Percentiles rank a stretch among this genome's conserved stretches.
Conservation (phyloP, 139 green algal genomes). For the Asterochloris sp. region DNA sequence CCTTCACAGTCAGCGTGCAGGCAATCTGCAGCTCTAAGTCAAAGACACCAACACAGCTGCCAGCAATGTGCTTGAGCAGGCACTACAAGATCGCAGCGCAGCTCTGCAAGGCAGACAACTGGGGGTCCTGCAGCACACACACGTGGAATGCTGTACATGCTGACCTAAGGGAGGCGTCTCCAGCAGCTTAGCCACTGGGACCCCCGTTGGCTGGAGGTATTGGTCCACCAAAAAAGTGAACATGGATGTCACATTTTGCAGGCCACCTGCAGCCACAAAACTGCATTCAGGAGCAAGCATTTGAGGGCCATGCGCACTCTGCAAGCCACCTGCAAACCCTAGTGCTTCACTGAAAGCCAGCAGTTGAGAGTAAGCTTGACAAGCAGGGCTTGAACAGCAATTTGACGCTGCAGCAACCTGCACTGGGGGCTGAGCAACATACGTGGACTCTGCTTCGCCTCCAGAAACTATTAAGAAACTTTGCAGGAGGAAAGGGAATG, state of each 20-base stretch:
- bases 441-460: no score
- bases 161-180: conserved; percentile 81
- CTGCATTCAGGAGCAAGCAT: conserved; percentile 87
- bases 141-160: neutral
- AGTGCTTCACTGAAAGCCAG: no score
- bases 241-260: conserved; percentile 83
- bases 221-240: conserved; percentile 81
- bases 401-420: no score
- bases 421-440: no score
- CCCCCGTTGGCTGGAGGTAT: conserved; percentile 43
- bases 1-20: no score
- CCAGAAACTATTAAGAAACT: no score
- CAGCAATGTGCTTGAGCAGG: neutral
- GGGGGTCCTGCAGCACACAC: neutral
- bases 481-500: no score
- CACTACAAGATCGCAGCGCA: no score
- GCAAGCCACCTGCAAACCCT: no score
- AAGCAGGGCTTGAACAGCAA: no score
- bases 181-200: conserved; percentile 24
- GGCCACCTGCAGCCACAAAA: conserved; percentile 51
- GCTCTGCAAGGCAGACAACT: neutral
- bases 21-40: neutral
- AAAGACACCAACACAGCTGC: neutral
- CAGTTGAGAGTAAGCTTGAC: no score
- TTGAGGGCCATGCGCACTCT: no score